These are phyloP conservation scores for Laetiporus sulphureus DNA, from an alignment of 1,284 basidiomycete genomes.

Conservation along the genomic window DNA sequence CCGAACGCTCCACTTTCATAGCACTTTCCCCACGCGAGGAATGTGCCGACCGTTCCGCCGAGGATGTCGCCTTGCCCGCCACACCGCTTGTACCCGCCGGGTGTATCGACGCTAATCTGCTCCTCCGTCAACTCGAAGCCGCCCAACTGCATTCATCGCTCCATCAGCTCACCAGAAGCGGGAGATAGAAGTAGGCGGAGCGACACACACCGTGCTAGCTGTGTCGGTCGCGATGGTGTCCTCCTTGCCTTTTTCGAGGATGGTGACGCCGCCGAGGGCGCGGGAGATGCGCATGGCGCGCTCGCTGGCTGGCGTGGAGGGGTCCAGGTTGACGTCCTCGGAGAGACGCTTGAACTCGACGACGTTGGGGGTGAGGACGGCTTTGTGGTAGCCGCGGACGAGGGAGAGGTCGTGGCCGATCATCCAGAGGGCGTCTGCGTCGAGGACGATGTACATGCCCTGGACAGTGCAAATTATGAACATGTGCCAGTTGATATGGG, in stretches of 20 bases:
- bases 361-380: constrained; percentile 90
- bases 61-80: constrained; percentile 96
- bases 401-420: constrained; percentile 70
- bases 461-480: constrained; percentile 13
- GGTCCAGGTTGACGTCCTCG: constrained; percentile 57
- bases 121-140: constrained; percentile 35
- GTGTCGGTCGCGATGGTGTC: constrained; percentile 70
- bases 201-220: constrained; percentile 26
- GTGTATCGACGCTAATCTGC: constrained; percentile 59
- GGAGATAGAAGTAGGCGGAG: not conserved
- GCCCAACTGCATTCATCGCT: constrained; percentile 19
- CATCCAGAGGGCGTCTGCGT: constrained; percentile 86
- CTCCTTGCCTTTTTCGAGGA: constrained; percentile 83
- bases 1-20: constrained; percentile 80
- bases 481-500: not conserved
- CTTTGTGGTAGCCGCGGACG: constrained; percentile 76
- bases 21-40: constrained; percentile 92
- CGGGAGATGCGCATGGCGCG: constrained; percentile 62
- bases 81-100: constrained; percentile 87
- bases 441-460: constrained; percentile 86
- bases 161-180: too few relatives aligned
- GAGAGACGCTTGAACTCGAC: constrained; percentile 88
- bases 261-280: constrained; percentile 79
- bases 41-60: constrained; percentile 80
- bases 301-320: constrained; percentile 37